phyloP scores from a whole-genome alignment of 176 grass and related monocot genomes.

The Triticum dicoccoides region DNA sequence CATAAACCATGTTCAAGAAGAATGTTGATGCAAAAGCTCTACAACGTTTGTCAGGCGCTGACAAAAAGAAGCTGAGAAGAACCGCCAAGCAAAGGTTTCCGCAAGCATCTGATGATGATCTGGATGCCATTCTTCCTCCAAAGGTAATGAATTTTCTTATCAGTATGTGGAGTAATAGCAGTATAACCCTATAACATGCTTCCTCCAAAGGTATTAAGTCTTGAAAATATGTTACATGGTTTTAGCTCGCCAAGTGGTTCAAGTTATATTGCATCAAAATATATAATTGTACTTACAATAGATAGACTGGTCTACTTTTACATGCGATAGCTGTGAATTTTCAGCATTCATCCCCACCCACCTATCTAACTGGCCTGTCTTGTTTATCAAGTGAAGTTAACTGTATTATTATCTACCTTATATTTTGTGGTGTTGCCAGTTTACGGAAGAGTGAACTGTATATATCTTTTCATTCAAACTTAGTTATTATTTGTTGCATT shows the following conservation, averaged over 20 bases:
- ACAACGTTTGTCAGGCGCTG: slow-evolving; percentile 84
- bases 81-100: slow-evolving; percentile 74
- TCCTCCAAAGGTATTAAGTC: not conserved
- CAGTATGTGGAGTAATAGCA: not conserved
- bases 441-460: not conserved
- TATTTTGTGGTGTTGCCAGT: not conserved
- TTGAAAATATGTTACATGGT: not conserved
- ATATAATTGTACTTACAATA: not conserved
- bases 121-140: slow-evolving; percentile 78
- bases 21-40: slow-evolving; percentile 67
- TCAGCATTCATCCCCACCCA: not conserved
- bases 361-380: not conserved
- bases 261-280: not conserved
- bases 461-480: not conserved
- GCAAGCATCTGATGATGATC: slow-evolving; percentile 69
- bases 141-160: slow-evolving; percentile 51
- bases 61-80: slow-evolving; percentile 97
- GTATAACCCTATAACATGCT: not conserved
- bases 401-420: not conserved
- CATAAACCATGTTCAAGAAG: slow-evolving; percentile 91
- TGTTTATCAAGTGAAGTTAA: not conserved
- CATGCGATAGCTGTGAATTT: not conserved
- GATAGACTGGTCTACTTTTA: not conserved
- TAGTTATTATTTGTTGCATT: not conserved
- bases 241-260: not conserved